Base-by-base conservation (phyloP, 768 basidiomycete species). In the Piloderma croceum region DNA sequence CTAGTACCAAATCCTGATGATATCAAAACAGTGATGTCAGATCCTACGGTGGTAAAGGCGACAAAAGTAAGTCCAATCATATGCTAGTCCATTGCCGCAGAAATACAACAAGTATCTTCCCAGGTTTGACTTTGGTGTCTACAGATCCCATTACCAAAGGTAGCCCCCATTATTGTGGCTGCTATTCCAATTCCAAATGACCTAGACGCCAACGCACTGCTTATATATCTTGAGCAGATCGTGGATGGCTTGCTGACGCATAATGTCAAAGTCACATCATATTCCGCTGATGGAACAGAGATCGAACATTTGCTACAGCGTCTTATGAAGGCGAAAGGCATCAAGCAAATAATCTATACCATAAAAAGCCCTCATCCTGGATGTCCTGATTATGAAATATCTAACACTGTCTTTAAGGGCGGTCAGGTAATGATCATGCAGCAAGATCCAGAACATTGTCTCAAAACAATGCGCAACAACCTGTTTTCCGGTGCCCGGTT, bases 271-370 rank as follows among this genome's bases (percentile, higher is more conserved):
- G 49, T 65, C 7, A 39, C 63, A 3, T 65, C 64, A 7, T 60
- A 60, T 27, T 52, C 60, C 3, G 57, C 50, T 36, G 64, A 70
- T 57, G 68, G 68, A 1, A 64, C 65, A 0, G 53, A 57, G 38
- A 42, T 50, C 2, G 63, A 69, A 38, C 58, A 62, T 12, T 25
- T 44, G 1, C 44, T 60, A 3, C 58, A 64, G 34, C 19, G 46
- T 1, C 11, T 44, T 10, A 31, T 65, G 7, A 25, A 44, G 1
- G 31, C 21, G 2, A 38, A 31, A 7, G 42, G 41, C 7, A 22
- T 17, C 1, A 27, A 41, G 7, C 12, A 27, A 5, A 37, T 46
- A 35, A 22, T 29, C 9, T 37, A 42, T 22, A 31, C 7, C 9
- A 37, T 51, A 13, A 15, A 24, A 5, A 23, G 31, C 27, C 46